Conservation (phyloP, 768 basidiomycete genomes). For the Leccinum uliginosum region DNA sequence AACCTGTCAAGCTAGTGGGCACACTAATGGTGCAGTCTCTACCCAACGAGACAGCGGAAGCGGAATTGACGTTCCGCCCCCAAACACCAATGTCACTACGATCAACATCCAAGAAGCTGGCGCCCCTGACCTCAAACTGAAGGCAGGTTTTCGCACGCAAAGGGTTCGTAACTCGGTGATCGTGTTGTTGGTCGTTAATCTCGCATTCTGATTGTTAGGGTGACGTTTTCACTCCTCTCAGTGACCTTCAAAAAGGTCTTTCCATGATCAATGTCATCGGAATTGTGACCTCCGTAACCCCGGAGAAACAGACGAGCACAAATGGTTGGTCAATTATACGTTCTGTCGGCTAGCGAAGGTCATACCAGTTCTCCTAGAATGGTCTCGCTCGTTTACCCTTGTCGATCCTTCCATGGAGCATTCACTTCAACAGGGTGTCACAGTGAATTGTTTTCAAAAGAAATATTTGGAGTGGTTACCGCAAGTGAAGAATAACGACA, state of each 20-base stretch:
- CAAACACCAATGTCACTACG: not conserved
- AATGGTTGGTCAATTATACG: conserved; percentile 23
- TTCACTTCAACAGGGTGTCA: conserved; percentile 24
- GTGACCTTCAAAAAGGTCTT: conserved; percentile 8
- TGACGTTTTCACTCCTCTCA: conserved; percentile 21
- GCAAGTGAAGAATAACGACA: conserved; percentile 40
- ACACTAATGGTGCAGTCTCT: not conserved
- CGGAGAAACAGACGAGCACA: conserved; percentile 15
- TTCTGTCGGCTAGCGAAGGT: not conserved
- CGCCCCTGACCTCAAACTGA: conserved; percentile 1
- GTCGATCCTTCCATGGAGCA: conserved; percentile 48
- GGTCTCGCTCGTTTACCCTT: conserved; percentile 39
- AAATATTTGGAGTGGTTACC: conserved; percentile 49
- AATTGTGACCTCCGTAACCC: conserved; percentile 22
- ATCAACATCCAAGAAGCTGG: not conserved
- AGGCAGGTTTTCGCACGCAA: conserved; percentile 25
- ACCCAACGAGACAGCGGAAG: not conserved
- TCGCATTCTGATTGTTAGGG: conserved; percentile 17
- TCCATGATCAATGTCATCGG: conserved; percentile 29
- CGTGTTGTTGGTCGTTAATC: not conserved
- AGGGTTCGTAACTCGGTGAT: conserved; percentile 19
- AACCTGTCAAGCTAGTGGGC: not conserved
- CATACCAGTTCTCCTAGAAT: conserved; percentile 36
- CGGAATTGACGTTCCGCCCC: not conserved
- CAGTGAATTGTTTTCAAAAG: conserved; percentile 50